Conservation (phyloP, 2,329 filamentous ascomycete genomes). For the Ophiocordyceps sinensis region DNA sequence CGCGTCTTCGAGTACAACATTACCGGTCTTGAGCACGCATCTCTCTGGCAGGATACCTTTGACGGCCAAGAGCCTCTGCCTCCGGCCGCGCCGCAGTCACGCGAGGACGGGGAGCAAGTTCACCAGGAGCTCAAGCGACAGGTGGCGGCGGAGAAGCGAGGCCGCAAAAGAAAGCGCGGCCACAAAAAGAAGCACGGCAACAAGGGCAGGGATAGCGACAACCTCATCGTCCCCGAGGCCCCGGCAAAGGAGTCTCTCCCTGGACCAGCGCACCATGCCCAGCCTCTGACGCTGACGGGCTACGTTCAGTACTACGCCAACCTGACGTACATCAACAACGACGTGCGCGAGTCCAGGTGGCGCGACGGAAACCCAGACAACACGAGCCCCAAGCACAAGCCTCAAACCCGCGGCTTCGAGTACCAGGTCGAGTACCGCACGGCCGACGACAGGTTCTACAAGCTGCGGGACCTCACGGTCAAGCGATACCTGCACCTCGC, state of each 20-base stretch:
- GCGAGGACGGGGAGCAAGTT: constrained; percentile 15
- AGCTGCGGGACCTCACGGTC: constrained; percentile 71
- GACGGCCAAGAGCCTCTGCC: constrained; percentile 2
- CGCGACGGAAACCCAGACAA: too few relatives aligned
- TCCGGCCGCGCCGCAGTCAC: constrained; percentile 1
- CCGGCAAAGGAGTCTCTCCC: constrained; percentile 61
- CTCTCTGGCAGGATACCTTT: constrained; percentile 28
- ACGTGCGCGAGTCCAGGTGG: constrained; percentile 26
- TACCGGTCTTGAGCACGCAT: constrained; percentile 49
- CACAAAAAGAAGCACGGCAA: constrained; percentile 21
- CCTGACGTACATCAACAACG: constrained; percentile 76
- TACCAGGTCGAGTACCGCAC: constrained; percentile 84
- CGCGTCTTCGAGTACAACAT: constrained; percentile 94
- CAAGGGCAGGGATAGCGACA: constrained; percentile 37
- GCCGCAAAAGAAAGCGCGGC: too few relatives aligned
- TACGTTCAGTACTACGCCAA: constrained; percentile 93
- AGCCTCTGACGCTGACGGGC: constrained; percentile 62
- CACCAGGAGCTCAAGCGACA: constrained; percentile 15
- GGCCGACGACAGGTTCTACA: constrained; percentile 58
- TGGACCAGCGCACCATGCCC: constrained; percentile 80
- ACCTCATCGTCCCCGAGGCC: constrained; percentile 51
- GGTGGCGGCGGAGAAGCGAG: constrained; percentile 16
- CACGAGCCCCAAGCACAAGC: constrained; percentile 30
- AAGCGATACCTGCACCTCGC: constrained; percentile 68
- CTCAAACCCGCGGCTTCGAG: constrained; percentile 47